Base-by-base conservation (phyloP, 352 stramenopile species). In the Globisporangium splendens region DNA sequence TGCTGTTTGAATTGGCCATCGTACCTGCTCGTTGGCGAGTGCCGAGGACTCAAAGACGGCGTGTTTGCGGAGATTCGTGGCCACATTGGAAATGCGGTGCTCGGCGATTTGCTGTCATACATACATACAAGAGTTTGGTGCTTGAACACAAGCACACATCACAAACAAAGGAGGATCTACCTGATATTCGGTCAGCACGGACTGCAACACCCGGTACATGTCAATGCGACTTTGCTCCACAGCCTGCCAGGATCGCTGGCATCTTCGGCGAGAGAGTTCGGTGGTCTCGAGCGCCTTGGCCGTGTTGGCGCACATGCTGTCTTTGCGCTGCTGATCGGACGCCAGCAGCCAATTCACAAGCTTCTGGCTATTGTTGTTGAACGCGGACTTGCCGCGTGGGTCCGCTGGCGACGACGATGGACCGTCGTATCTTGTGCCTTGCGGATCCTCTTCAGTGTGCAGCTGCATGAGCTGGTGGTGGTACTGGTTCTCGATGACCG, bases 11-110 rank as follows among this genome's bases (percentile, higher is more conserved):
- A 31, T 5, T 15, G 33, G 5, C n/a, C 12, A 43, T 13, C n/a
- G 43, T 70, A 91, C 83, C 75, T 94, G 85, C 46, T 88, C 70
- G 53, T 93, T 93, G 15, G 83, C 83, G 8, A 95, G 73, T n/a
- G 77, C 71, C 5, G 83, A 91, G 2, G 81, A 87, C 56, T 90
- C 81, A 63, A 93, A 95, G 1, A 93, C 71, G 2, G 92, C 79
- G 41, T 95, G 83, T 50, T 95, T 95, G 24, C 83, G 83, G 11
- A 95, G 62, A 48, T 87, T 92, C 12, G 73, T 88, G 0, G 77
- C 63, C 21, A 95, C 58, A n/a, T 79, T 91, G 10, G 69, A 75
- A 39, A 92, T 86, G 4, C 79, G 72, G 46, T 87, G 66, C 62
- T 92, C 85, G 0, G 85, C 78, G n/a, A 93, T 79, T 75, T 91